These are phyloP conservation scores for Pythium utonaiense DNA, from an alignment of 352 stramenopile genomes.

Conservation along the genomic window DNA sequence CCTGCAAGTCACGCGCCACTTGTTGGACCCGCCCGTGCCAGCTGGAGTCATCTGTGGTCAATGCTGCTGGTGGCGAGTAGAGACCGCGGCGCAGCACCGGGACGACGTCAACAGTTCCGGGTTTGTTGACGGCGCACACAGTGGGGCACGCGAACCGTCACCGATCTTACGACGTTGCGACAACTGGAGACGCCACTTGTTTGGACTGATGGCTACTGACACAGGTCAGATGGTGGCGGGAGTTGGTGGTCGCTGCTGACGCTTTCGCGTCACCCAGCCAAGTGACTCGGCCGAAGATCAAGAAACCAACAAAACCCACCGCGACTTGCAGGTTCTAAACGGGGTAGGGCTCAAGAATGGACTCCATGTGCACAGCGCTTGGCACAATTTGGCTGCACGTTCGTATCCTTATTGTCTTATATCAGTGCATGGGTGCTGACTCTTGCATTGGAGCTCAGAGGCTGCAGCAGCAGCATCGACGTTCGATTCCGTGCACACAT, in stretches of 20 bases:
- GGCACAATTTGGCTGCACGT: conserved; percentile 8
- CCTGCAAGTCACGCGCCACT: not conserved
- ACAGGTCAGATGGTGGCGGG: not conserved
- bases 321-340: no score
- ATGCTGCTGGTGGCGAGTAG: not conserved
- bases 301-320: not conserved
- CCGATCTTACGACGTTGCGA: conserved; percentile 8
- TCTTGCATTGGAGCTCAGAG: no score
- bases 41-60: conserved; percentile 8
- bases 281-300: not conserved
- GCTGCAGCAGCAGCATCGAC: no score
- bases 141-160: conserved; percentile 3
- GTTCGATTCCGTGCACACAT: no score
- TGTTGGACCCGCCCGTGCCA: not conserved
- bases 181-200: not conserved
- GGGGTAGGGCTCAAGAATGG: not conserved
- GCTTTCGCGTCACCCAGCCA: not conserved
- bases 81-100: conserved; percentile 11
- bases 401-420: no score
- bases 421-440: no score
- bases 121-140: not conserved
- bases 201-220: no score
- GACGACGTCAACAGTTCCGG: conserved; percentile 16
- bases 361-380: conserved; percentile 5
- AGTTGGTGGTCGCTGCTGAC: not conserved